These are phyloP conservation scores for Arabidopsis arenosa DNA, from an alignment of 345 rosid species.

Conservation along the genomic window DNA sequence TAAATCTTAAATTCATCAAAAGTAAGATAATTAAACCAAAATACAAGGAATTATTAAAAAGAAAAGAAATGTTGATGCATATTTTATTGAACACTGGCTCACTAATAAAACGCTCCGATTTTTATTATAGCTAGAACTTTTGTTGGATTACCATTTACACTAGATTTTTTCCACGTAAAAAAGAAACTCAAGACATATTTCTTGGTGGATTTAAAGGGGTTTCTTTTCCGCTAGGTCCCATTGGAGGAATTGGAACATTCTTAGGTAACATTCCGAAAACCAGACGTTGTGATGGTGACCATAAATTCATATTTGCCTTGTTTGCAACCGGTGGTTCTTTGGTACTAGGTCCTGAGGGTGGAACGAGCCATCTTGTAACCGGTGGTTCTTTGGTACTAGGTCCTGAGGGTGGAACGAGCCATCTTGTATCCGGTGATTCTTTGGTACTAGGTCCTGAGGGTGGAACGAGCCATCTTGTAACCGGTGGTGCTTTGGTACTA, in stretches of 20 bases:
- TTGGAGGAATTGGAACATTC: slow-evolving; percentile 6
- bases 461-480: neutral
- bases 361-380: neutral
- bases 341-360: slow-evolving; percentile 24
- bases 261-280: slow-evolving; percentile 21
- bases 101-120: neutral
- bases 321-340: slow-evolving; percentile 7
- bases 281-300: slow-evolving; percentile 28
- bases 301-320: neutral
- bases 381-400: too few relatives aligned
- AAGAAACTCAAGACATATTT: neutral
- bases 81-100: neutral
- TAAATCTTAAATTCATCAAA: too few relatives aligned
- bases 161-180: neutral
- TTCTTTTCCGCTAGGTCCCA: slow-evolving; percentile 11
- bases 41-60: too few relatives aligned
- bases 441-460: slow-evolving; percentile 18
- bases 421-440: too few relatives aligned
- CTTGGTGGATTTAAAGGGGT: neutral
- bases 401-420: too few relatives aligned
- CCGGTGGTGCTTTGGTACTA: too few relatives aligned
- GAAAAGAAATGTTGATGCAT: neutral
- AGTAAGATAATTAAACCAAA: neutral
- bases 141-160: neutral
- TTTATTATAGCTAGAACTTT: neutral